Percentiles rank a stretch among this genome's conserved stretches.
Evolutionary conservation across 768 basidiomycete species (phyloP).

Genomic region (Hericium alpestre): DNA sequence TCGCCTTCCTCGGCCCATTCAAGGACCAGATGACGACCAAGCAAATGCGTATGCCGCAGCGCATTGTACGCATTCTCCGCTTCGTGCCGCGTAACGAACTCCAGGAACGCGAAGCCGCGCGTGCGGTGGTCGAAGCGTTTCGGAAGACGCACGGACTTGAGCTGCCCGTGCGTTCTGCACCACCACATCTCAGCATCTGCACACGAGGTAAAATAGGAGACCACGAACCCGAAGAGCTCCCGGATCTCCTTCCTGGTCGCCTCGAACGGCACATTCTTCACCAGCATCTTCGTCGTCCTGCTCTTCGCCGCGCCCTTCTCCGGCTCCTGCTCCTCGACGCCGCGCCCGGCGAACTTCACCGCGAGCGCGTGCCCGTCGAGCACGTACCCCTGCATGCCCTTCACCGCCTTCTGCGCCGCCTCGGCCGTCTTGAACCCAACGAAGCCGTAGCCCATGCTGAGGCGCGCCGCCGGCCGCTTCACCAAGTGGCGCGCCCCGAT

Average conservation of each 20-base stretch:
- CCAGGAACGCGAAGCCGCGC: conserved; percentile 93
- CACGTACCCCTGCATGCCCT: conserved; percentile 69
- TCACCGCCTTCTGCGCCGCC: conserved; percentile 62
- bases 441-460: conserved; percentile 97
- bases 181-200: too few relatives aligned
- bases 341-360: conserved; percentile 81
- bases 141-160: conserved; percentile 91
- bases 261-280: conserved; percentile 98
- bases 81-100: conserved; percentile 83
- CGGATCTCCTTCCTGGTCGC: conserved; percentile 87
- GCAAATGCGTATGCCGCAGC: conserved; percentile 87
- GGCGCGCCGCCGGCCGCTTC: conserved; percentile 36
- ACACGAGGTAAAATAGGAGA: background rate
- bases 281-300: conserved; percentile 86
- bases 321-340: conserved; percentile 45
- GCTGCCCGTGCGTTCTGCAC: conserved; percentile 72
- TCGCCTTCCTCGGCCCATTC: conserved; percentile 83
- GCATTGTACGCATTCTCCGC: conserved; percentile 83
- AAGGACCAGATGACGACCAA: conserved; percentile 89
- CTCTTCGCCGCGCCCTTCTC: conserved; percentile 35
- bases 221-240: conserved; percentile 74
- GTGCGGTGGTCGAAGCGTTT: conserved; percentile 82
- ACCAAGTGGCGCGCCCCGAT: conserved; percentile 43
- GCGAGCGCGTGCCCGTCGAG: conserved; percentile 80
- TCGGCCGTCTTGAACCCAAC: conserved; percentile 77